Evolutionary conservation across 805 yeast genomes (phyloP).

Genomic region (Yarrowia sp.): DNA sequence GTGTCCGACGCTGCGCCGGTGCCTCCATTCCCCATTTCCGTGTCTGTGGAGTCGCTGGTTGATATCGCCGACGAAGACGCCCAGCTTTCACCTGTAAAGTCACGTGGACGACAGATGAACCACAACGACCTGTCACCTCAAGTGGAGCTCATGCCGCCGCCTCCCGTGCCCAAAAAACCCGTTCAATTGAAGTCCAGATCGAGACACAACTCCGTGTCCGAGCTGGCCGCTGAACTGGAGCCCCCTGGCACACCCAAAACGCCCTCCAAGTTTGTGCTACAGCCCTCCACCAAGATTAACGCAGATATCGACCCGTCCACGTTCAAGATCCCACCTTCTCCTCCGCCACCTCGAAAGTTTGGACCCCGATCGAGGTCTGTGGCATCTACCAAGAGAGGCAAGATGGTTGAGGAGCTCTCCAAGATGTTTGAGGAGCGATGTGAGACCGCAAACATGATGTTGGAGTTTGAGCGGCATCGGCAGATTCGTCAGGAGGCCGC

Average conservation of each 20-base stretch:
- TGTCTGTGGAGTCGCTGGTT: conserved; percentile 20
- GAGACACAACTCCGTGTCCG: neutral
- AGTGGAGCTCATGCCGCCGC: conserved; percentile 7
- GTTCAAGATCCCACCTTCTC: conserved; percentile 27
- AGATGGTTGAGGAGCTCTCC: conserved; percentile 61
- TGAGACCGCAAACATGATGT: conserved; percentile 30
- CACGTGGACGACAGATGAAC: conserved; percentile 11
- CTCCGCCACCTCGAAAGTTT: conserved; percentile 30
- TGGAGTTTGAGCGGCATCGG: conserved; percentile 28
- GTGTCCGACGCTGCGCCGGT: conserved; percentile 6
- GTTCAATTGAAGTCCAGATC: conserved; percentile 11
- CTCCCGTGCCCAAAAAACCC: conserved; percentile 17
- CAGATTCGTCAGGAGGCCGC: conserved; percentile 16
- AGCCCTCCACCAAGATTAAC: conserved; percentile 21
- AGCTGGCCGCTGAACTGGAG: conserved; percentile 2
- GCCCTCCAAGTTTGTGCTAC: conserved; percentile 16
- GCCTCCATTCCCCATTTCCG: conserved; percentile 6
- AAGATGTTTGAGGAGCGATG: conserved; percentile 59
- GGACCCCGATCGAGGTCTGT: conserved; percentile 32
- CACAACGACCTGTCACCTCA: neutral
- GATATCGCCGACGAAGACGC: neutral
- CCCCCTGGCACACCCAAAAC: conserved; percentile 8
- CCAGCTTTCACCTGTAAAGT: neutral
- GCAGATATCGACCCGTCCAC: conserved; percentile 20
- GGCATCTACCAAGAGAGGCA: conserved; percentile 46